phyloP scores from a whole-genome alignment of 2,329 filamentous ascomycete species.

The Chalaropsis thielavioides region DNA sequence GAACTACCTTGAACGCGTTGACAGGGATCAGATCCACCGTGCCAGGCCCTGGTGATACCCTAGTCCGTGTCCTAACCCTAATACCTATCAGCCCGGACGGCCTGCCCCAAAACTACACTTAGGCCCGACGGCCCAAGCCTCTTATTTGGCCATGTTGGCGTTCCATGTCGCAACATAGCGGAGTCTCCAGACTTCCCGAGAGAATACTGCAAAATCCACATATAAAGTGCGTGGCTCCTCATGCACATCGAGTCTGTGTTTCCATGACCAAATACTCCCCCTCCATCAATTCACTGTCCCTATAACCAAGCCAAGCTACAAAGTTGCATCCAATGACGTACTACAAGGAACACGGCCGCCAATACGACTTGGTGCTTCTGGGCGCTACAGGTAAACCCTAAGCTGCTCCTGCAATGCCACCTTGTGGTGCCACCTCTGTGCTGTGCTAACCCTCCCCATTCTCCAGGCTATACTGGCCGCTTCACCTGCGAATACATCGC shows the following conservation, averaged over 20 bases:
- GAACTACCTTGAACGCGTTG: not conserved
- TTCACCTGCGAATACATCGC: conserved; percentile 63
- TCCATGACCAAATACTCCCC: no score
- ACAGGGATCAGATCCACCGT: no score
- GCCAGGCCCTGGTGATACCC: no score
- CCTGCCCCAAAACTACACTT: conserved; percentile 1
- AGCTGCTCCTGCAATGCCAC: not conserved
- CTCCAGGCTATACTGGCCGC: conserved; percentile 65
- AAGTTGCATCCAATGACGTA: conserved; percentile 28
- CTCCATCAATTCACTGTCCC: not conserved
- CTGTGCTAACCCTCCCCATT: not conserved
- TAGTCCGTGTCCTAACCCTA: not conserved
- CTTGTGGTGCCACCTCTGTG: not conserved
- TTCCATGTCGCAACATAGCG: not conserved
- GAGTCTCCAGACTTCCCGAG: not conserved
- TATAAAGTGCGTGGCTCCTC: not conserved
- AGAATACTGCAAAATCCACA: not conserved
- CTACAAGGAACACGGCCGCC: conserved; percentile 34
- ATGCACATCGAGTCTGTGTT: not conserved
- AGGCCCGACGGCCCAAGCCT: not conserved
- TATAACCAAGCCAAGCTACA: not conserved
- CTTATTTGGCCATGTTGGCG: not conserved
- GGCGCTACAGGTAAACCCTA: conserved; percentile 40
- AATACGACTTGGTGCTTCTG: conserved; percentile 44
- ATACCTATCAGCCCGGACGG: not conserved